phyloP scores from a whole-genome alignment of 352 stramenopile genomes.

The Pythium brachiatum region DNA sequence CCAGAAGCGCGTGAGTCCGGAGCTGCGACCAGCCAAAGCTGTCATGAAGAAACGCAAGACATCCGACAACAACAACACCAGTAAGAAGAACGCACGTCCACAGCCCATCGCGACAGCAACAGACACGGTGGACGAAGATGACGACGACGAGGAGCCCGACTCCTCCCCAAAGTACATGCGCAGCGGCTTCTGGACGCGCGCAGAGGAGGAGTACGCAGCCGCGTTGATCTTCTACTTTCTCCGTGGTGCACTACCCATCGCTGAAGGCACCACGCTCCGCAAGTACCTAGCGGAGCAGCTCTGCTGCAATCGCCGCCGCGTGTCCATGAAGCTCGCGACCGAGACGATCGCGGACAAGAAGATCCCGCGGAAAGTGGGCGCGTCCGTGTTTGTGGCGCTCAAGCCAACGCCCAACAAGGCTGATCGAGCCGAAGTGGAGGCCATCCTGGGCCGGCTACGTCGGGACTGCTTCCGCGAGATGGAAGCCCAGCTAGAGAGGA shows the following conservation, averaged over 20 bases:
- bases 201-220: constrained; percentile 64
- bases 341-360: constrained; percentile 52
- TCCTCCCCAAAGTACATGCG: constrained; percentile 28
- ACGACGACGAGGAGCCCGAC: background rate
- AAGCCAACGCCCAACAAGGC: constrained; percentile 32
- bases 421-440: constrained; percentile 33
- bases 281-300: constrained; percentile 70
- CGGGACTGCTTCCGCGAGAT: constrained; percentile 35
- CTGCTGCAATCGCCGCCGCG: constrained; percentile 55
- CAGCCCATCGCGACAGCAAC: background rate
- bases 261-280: constrained; percentile 58
- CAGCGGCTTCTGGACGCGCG: constrained; percentile 59
- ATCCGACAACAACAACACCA: background rate
- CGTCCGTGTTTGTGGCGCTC: constrained; percentile 52
- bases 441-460: constrained; percentile 36
- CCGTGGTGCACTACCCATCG: constrained; percentile 43
- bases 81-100: background rate
- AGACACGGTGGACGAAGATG: constrained; percentile 18
- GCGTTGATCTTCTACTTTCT: constrained; percentile 70
- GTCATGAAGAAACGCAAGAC: constrained; percentile 16
- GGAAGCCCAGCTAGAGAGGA: background rate
- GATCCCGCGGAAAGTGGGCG: constrained; percentile 67
- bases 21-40: background rate
- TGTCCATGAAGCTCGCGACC: constrained; percentile 76
- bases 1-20: constrained; percentile 30